These are phyloP conservation scores for Fusarium hostae DNA, from an alignment of 2,329 filamentous ascomycete genomes.

Conservation along the genomic window DNA sequence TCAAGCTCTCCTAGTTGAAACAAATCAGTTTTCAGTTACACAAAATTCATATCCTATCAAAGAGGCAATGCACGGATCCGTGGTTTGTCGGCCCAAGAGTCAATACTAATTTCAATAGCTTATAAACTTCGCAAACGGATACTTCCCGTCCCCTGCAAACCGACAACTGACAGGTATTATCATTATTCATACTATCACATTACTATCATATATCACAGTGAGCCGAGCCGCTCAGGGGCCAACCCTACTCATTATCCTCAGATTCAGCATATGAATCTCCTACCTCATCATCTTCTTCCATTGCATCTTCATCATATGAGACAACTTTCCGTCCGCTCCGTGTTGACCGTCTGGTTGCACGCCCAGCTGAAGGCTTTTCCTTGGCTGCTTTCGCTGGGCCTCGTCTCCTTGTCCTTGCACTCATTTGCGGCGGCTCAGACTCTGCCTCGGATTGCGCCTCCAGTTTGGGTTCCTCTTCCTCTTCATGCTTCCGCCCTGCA, in stretches of 20 bases:
- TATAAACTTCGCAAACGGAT: background rate
- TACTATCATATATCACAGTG: background rate
- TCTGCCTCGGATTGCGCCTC: conserved; percentile 10
- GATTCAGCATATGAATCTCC: conserved; percentile 16
- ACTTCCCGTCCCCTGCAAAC: background rate
- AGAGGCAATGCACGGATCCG: background rate
- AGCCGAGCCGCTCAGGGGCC: background rate
- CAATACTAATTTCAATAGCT: background rate
- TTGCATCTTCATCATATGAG: conserved; percentile 25
- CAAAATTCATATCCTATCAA: background rate
- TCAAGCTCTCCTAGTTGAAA: background rate
- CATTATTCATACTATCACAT: conserved; percentile 6
- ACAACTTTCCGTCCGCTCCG: conserved; percentile 25
- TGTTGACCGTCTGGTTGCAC: conserved; percentile 33
- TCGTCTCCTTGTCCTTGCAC: conserved; percentile 2
- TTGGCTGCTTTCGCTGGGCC: conserved; percentile 1
- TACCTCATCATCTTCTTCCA: conserved; percentile 25
- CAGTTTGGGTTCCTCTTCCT: background rate
- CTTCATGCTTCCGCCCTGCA: background rate
- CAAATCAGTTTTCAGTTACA: background rate
- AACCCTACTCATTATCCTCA: conserved; percentile 8
- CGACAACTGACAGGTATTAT: conserved; percentile 6
- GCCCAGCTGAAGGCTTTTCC: background rate
- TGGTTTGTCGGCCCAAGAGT: background rate
- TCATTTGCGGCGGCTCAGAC: conserved; percentile 7